These are phyloP conservation scores for Golubevia pallescens DNA, from an alignment of 1,284 basidiomycete species.

Conservation along the genomic window DNA sequence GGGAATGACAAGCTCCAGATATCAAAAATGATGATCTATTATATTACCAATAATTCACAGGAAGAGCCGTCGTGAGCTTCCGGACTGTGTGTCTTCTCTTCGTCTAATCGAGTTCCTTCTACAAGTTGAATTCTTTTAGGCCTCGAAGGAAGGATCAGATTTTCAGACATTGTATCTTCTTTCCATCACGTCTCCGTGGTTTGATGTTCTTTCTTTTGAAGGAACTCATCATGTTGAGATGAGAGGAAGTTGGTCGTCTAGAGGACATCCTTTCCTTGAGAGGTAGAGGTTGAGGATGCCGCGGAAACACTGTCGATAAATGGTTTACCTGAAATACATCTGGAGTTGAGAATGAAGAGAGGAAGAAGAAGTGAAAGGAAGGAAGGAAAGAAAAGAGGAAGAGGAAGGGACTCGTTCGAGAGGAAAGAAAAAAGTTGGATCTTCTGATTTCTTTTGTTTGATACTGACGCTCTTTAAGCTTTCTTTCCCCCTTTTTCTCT, in stretches of 20 bases:
- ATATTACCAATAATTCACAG: constrained; percentile 54
- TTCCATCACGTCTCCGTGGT: constrained; percentile 17
- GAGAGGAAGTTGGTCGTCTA: too few relatives aligned
- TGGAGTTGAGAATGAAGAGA: not conserved
- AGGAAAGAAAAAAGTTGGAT: too few relatives aligned
- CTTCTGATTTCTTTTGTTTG: too few relatives aligned
- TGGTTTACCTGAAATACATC: constrained; percentile 34
- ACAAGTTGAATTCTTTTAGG: too few relatives aligned
- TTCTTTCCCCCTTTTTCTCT: too few relatives aligned
- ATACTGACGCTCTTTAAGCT: too few relatives aligned
- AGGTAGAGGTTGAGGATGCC: constrained; percentile 29
- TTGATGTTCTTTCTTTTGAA: not conserved
- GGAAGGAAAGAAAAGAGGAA: too few relatives aligned
- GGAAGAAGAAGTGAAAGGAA: too few relatives aligned
- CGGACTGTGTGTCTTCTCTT: constrained; percentile 34
- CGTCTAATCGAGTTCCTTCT: too few relatives aligned
- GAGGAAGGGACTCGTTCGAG: too few relatives aligned
- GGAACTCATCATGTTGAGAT: not conserved
- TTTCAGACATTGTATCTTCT: constrained; percentile 7
- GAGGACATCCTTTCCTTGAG: too few relatives aligned
- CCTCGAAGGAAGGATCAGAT: too few relatives aligned
- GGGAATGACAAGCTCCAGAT: not conserved
- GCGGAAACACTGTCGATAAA: constrained; percentile 40
- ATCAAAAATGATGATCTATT: constrained; percentile 42
- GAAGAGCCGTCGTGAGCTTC: constrained; percentile 65